These are phyloP conservation scores for Mallotus japonicus DNA, from an alignment of 441 rosid species.

Conservation along the genomic window DNA sequence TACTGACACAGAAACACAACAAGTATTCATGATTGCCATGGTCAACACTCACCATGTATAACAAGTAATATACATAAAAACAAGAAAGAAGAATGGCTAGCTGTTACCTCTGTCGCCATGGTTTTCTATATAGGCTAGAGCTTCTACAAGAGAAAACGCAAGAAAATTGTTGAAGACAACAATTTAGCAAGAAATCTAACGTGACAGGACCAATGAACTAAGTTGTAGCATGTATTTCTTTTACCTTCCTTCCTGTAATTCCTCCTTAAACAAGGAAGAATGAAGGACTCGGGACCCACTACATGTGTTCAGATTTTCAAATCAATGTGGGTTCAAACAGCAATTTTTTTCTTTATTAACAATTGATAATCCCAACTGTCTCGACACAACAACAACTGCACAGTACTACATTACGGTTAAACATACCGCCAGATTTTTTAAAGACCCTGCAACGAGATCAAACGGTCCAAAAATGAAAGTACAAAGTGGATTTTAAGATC, in stretches of 20 bases:
- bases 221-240: not conserved
- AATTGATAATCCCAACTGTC: slow-evolving; percentile 16
- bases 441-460: not conserved
- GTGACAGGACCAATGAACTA: slow-evolving; percentile 16
- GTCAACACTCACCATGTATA: too few species aligned
- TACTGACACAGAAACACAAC: not conserved
- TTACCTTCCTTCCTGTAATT: not conserved
- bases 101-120: slow-evolving; percentile 43
- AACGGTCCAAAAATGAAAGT: not conserved
- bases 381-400: slow-evolving; percentile 15
- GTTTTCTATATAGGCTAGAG: not conserved
- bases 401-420: slow-evolving; percentile 10
- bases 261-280: slow-evolving; percentile 25
- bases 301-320: slow-evolving; percentile 19
- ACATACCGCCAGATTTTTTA: slow-evolving; percentile 1
- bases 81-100: not conserved
- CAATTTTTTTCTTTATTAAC: slow-evolving; percentile 5
- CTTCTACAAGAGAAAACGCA: slow-evolving; percentile 14
- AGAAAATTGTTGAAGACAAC: not conserved
- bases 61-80: too few species aligned
- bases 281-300: slow-evolving; percentile 35
- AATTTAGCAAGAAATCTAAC: slow-evolving; percentile 11
- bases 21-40: not conserved
- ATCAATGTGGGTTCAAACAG: slow-evolving; percentile 11
- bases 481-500: not conserved